These are phyloP conservation scores for Cenchrus purpureus DNA, from an alignment of 176 grass and related monocot genomes.

Conservation along the genomic window DNA sequence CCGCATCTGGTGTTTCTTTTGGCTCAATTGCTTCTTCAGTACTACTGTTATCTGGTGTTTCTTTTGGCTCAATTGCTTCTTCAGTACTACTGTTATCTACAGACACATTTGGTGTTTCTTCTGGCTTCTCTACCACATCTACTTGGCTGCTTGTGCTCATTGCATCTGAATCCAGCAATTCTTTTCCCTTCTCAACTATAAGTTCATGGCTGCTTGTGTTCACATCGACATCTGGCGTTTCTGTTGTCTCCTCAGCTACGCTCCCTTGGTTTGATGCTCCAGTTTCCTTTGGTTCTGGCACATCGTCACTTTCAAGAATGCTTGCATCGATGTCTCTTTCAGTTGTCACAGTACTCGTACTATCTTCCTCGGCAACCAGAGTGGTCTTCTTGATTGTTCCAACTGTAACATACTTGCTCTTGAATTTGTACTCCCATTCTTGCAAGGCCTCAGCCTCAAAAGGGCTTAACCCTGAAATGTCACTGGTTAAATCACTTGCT, in stretches of 20 bases:
- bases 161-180: not conserved
- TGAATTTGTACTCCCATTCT: slow-evolving; percentile 74
- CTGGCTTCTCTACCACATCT: slow-evolving; percentile 3
- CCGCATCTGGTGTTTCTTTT: not conserved
- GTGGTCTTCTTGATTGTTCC: slow-evolving; percentile 49
- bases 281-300: slow-evolving; percentile 19
- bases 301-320: not conserved
- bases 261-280: not conserved
- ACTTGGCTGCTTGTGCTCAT: not conserved
- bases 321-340: slow-evolving; percentile 31
- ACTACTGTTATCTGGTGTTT: not conserved
- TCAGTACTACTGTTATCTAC: not conserved
- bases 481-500: slow-evolving; percentile 45
- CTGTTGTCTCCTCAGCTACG: not conserved
- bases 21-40: not conserved
- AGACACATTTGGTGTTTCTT: not conserved
- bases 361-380: not conserved
- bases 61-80: not conserved
- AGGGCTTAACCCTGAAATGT: slow-evolving; percentile 47
- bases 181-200: not conserved
- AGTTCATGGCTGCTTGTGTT: not conserved
- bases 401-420: slow-evolving; percentile 59
- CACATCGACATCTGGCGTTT: not conserved
- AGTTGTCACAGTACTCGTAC: not conserved
- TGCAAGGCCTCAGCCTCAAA: slow-evolving; percentile 54